Evolutionary conservation across 164 flowering plant species (phyloP).

Genomic region (Nymphaea thermarum): DNA sequence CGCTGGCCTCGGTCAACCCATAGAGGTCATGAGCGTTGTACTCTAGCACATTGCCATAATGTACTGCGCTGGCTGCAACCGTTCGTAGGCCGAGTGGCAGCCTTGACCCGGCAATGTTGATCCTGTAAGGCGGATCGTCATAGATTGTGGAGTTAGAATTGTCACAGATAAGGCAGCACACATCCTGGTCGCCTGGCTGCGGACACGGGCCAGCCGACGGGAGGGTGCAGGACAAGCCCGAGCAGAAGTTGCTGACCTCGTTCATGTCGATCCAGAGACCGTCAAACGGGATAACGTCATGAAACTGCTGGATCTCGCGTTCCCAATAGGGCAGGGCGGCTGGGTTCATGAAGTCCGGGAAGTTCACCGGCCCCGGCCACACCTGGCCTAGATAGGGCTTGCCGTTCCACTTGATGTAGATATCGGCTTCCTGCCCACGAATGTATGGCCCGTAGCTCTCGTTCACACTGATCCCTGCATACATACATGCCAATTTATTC

Average conservation of each 20-base stretch:
- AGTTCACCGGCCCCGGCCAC: conserved; percentile 76
- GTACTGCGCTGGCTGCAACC: conserved; percentile 43
- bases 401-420: conserved; percentile 47
- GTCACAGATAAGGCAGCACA: conserved; percentile 1
- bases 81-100: conserved; percentile 39
- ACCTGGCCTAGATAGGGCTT: conserved; percentile 49
- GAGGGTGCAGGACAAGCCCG: conserved; percentile 13
- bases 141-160: conserved; percentile 7
- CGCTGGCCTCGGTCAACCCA: conserved; percentile 45
- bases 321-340: conserved; percentile 29
- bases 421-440: conserved; percentile 53
- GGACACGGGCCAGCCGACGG: conserved; percentile 12
- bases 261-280: conserved; percentile 97
- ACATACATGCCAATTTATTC: neutral
- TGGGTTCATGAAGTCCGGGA: conserved; percentile 69
- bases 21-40: conserved; percentile 58
- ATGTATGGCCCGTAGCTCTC: conserved; percentile 39
- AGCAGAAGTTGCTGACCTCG: conserved; percentile 58
- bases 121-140: conserved; percentile 73
- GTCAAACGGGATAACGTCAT: conserved; percentile 38
- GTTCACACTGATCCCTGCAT: conserved; percentile 53
- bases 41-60: conserved; percentile 42
- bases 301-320: conserved; percentile 45
- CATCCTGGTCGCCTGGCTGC: neutral
- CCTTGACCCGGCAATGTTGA: conserved; percentile 30